Base-by-base conservation (phyloP, 345 rosid genomes). In the Aquilaria sinensis region DNA sequence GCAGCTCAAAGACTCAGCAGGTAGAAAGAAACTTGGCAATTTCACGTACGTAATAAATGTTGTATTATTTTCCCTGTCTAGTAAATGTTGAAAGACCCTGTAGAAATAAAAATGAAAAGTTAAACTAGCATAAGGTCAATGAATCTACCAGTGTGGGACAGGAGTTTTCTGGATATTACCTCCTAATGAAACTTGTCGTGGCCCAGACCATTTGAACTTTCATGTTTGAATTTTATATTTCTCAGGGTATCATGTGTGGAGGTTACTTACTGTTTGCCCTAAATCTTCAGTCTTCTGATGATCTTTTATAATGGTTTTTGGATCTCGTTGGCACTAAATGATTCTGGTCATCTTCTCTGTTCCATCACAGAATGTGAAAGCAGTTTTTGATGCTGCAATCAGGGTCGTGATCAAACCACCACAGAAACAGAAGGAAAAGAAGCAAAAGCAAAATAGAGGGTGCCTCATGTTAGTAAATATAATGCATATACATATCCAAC, bases 1-100 rank as follows among this genome's bases (percentile, higher is more conserved):
- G 99, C 81, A 94, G 99, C 86, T 94, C 97, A 41, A 94, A 90
- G 82, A 90, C 99, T 74, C 99, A 88, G 78, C 99, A 88, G 97
- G 99, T 90, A 72, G 62, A 59, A 32, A 49, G 30, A 54, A 48
- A 34, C 62, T 59, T 67, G 58, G 58, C n/a, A 23, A 60, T 34
- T 23, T 23, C 23, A 23, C 23, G 23, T 23, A 48, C 30, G 9
- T n/a, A 30, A 52, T 33, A 47, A 45, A 8, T 15, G 43, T 37
- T 37, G 7, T 51, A 8, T 30, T 47, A 12, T 31, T 37, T 37
- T 37, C 43, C 43, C 5, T 4, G 43, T 37, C 43, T 4, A 37
- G 43, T 37, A 2, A 37, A 37, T 37, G 43, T 37, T 37, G 43
- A 37, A 37, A 37, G 7, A 5, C 43, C 43, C 43, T 37, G 43